Evolutionary conservation across 2,329 filamentous ascomycete species (phyloP).

Genomic region (Penicillium sp.): DNA sequence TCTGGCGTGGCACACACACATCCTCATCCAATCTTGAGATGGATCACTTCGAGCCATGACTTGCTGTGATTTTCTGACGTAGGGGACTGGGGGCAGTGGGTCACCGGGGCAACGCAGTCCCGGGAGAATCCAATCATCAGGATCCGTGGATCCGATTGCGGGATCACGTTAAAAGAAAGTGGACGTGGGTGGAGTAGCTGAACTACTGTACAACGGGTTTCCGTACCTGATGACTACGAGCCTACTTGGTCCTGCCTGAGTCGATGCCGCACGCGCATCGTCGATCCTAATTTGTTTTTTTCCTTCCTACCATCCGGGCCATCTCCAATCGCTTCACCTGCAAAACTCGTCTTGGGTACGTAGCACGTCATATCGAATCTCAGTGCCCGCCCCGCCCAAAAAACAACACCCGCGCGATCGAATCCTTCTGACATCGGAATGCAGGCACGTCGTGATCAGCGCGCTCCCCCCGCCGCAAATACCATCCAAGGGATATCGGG

Average conservation of each 20-base stretch:
- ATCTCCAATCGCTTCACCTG: not conserved
- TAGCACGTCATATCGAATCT: constrained; percentile 2
- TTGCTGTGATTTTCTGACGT: not conserved
- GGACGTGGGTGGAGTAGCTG: constrained; percentile 6
- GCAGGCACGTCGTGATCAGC: constrained; percentile 32
- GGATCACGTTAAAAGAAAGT: constrained; percentile 1
- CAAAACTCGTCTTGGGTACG: not conserved
- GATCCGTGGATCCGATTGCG: constrained; percentile 43
- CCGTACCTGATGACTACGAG: not conserved
- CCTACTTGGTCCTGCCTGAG: not conserved
- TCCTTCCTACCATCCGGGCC: not conserved
- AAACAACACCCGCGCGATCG: not conserved
- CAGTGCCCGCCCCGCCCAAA: constrained; percentile 7
- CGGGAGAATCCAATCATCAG: no score
- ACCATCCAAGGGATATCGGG: constrained; percentile 15
- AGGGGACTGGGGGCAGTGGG: not conserved
- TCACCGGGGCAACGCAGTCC: not conserved
- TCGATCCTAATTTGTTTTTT: not conserved
- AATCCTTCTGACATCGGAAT: constrained; percentile 29
- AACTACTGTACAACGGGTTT: not conserved
- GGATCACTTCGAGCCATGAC: no score
- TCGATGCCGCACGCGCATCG: not conserved
- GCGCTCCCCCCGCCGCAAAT: constrained; percentile 23
- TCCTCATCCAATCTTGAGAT: no score
- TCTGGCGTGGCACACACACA: no score